Evolutionary conservation across 2,329 filamentous ascomycete genomes (phyloP).

Genomic region (Elsinoe ampelina): DNA sequence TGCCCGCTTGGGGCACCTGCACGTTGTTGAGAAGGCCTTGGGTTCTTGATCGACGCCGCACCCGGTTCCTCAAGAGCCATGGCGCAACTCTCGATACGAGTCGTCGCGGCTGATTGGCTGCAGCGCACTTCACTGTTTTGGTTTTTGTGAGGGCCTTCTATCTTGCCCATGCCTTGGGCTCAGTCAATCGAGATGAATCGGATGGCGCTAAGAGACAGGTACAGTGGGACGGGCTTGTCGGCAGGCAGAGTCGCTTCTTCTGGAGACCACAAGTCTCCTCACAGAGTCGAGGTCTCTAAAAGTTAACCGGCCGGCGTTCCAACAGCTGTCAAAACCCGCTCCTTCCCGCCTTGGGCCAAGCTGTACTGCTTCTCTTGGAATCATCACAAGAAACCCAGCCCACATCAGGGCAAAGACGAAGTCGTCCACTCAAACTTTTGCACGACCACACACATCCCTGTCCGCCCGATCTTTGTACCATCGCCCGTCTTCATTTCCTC

Average conservation of each 20-base stretch:
- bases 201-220: not conserved
- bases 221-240: not conserved
- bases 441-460: not conserved
- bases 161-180: not conserved
- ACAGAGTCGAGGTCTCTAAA: not conserved
- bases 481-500: not conserved
- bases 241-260: not conserved
- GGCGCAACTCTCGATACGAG: slow-evolving; percentile 8
- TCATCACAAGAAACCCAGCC: not conserved
- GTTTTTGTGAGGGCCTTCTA: not conserved
- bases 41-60: slow-evolving; percentile 2
- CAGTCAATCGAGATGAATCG: not conserved
- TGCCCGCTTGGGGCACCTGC: too few species aligned
- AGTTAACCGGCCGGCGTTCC: too few species aligned
- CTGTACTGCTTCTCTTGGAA: slow-evolving; percentile 1
- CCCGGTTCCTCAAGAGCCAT: not conserved
- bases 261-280: not conserved
- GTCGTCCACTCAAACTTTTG: not conserved
- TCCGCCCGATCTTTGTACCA: not conserved
- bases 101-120: not conserved
- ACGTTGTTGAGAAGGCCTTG: not conserved
- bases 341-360: slow-evolving; percentile 7
- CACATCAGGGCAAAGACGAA: not conserved
- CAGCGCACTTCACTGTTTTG: not conserved
- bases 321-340: not conserved